Conservation (phyloP, 208 protist genomes). For the Trypanosoma boissoni region DNA sequence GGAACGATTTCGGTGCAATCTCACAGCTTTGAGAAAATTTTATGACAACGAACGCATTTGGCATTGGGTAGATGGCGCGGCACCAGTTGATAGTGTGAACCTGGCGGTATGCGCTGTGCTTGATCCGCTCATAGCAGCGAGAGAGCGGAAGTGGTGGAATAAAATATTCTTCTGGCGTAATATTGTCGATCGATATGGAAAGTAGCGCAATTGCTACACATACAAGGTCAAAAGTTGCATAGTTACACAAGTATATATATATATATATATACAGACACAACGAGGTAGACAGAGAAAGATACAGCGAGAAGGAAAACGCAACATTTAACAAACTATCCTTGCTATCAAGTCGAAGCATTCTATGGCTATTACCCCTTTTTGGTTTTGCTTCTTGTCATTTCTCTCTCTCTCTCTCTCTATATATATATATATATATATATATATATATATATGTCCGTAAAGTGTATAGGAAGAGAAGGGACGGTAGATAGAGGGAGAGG, state of each 20-base stretch:
- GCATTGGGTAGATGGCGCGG: conserved; percentile 58
- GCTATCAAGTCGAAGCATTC: too few species aligned
- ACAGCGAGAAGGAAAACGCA: not conserved
- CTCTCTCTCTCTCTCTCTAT: not conserved
- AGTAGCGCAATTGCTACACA: too few species aligned
- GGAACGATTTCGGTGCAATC: conserved; percentile 66
- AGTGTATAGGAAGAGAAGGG: too few species aligned
- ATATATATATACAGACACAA: not conserved
- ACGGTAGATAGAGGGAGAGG: too few species aligned
- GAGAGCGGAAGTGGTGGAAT: conserved; percentile 15
- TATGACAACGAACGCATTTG: conserved; percentile 55
- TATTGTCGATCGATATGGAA: too few species aligned
- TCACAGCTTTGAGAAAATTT: conserved; percentile 67
- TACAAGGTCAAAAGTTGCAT: too few species aligned
- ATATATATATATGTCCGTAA: conserved; percentile 4
- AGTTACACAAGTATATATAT: too few species aligned
- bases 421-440: not conserved
- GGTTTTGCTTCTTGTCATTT: not conserved
- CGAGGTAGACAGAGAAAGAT: not conserved
- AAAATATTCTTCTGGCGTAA: conserved; percentile 33
- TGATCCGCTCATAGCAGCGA: conserved; percentile 49
- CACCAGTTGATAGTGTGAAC: conserved; percentile 65
- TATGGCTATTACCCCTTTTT: not conserved
- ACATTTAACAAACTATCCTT: too few species aligned
- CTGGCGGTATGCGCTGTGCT: conserved; percentile 72